These are phyloP conservation scores for Fusarium sp. DNA, from an alignment of 2,329 filamentous ascomycete species.

Conservation along the genomic window DNA sequence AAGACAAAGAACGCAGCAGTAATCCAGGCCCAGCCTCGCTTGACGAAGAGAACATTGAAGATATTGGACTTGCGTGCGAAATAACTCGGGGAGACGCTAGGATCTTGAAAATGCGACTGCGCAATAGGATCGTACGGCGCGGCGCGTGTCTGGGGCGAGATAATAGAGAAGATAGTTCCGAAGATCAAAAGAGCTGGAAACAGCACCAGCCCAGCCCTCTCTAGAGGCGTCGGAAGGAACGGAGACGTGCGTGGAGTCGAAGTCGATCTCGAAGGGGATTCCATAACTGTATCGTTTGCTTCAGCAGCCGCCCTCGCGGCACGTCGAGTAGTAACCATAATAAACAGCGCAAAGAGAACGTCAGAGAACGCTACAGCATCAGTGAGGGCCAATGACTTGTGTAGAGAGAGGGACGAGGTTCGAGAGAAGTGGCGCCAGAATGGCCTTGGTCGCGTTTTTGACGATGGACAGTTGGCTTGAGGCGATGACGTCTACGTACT, in stretches of 20 bases:
- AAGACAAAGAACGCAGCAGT: constrained; percentile 80
- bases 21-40: constrained; percentile 94
- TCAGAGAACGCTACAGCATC: neutral
- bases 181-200: constrained; percentile 85
- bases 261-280: constrained; percentile 20
- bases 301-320: constrained; percentile 38
- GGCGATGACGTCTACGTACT: constrained; percentile 46
- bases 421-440: constrained; percentile 13
- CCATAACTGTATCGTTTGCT: constrained; percentile 27
- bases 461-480: constrained; percentile 22
- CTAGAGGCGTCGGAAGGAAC: constrained; percentile 76
- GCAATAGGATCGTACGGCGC: constrained; percentile 71
- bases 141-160: constrained; percentile 78
- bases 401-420: neutral
- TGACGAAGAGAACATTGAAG: constrained; percentile 94
- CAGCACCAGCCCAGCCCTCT: constrained; percentile 72
- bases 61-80: constrained; percentile 95
- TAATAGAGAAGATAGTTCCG: constrained; percentile 81
- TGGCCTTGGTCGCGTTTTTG: constrained; percentile 30
- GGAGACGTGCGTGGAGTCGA: constrained; percentile 62
- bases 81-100: constrained; percentile 77
- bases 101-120: constrained; percentile 72
- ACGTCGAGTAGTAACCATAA: constrained; percentile 49
- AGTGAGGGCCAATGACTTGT: neutral
- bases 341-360: neutral